A percentile compares a stretch with the other conserved stretches of the same genome.
phyloP scores from a whole-genome alignment of 139 green algal species.

The Bryopsis sp. region DNA sequence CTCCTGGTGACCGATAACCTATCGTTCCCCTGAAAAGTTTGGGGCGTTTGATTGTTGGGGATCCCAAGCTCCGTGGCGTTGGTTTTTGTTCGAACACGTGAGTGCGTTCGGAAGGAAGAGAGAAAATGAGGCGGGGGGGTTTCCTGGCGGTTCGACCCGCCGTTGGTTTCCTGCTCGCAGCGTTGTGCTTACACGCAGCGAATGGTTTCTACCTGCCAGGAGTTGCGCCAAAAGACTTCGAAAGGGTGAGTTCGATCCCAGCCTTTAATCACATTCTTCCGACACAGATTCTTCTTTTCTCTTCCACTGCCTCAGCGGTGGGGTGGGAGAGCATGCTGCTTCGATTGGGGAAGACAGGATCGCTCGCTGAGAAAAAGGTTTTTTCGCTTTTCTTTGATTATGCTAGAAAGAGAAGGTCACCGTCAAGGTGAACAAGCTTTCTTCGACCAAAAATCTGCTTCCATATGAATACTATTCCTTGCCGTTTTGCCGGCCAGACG shows the following conservation, averaged over 20 bases:
- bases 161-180: too few species aligned
- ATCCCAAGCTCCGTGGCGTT: too few species aligned
- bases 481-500: slow-evolving; percentile 89
- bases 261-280: too few species aligned
- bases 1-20: too few species aligned
- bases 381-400: neutral
- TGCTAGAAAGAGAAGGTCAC: slow-evolving; percentile 70
- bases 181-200: too few species aligned
- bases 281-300: neutral
- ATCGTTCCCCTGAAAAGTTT: too few species aligned
- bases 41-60: too few species aligned
- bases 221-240: slow-evolving; percentile 83
- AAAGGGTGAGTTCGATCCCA: slow-evolving; percentile 49
- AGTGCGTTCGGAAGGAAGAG: too few species aligned
- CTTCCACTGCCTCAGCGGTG: neutral
- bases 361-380: neutral
- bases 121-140: too few species aligned
- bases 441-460: slow-evolving; percentile 84
- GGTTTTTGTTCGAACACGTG: too few species aligned
- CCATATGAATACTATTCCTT: slow-evolving; percentile 98
- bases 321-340: neutral
- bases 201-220: slow-evolving; percentile 85
- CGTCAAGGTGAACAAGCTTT: slow-evolving; percentile 96
- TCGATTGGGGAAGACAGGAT: slow-evolving; percentile 3
- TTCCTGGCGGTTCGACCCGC: too few species aligned